Base-by-base conservation (phyloP, 768 basidiomycete genomes). In the Rossbeevera mucosa region DNA sequence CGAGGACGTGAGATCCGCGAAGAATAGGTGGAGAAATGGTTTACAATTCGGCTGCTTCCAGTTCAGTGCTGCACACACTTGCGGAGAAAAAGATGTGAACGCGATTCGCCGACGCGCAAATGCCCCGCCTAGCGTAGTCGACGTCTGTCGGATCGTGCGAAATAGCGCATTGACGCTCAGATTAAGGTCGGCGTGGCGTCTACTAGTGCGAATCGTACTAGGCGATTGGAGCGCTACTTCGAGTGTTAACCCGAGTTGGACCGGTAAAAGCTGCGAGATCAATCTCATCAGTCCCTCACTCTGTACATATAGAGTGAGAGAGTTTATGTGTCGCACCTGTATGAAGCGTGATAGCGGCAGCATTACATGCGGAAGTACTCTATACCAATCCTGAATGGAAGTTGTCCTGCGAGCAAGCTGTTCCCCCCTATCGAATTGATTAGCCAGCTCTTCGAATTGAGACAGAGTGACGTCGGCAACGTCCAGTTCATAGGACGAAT, bases 21-120 rank as follows among this genome's bases (percentile, higher is more conserved):
- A 36, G 42, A 57, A 53, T 38, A 58, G 50, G 53, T 29, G 31
- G 45, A 38, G 22, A 31, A 36, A 36, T n/a, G n/a, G n/a, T 33
- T 71, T 72, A 92, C 95, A 98, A 69, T 98, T 98, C 12, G 95
- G 95, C 70, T 99, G 95, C 71, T 99, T 99, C 96, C 95, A 98
- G 64, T 99, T 98, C 50, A 97, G 70, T 14, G 90, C 86, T 7
- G 90, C 83, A 69, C 93, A 95, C 0, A 93, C 81, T 64, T 90
- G 85, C 8, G 94, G 91, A 44, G 88, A 87, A 68, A 90, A 98
- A 6, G 93, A 95, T 33, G 86, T 86, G 65, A 99, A 93, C n/a
- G 92, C 82, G 54, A 97, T 82, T 59, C 86, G 86, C 46, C 94
- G 78, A 50, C 88, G 83, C 45, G 74, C 73, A 52, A 74, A 71